These are phyloP conservation scores for Chenopodium suecicum DNA, from an alignment of 148 eudicot genomes.

Conservation along the genomic window DNA sequence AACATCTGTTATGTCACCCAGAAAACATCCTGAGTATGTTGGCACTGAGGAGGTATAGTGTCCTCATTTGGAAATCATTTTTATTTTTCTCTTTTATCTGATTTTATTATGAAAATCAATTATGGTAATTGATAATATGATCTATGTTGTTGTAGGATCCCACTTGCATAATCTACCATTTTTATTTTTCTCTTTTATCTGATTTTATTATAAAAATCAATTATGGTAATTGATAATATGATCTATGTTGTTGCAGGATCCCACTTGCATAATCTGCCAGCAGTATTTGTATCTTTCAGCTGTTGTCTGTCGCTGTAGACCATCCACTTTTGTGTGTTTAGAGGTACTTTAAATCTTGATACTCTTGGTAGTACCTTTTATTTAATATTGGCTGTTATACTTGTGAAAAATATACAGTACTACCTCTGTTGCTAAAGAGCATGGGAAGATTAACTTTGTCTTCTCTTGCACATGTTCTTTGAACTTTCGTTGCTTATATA, in stretches of 20 bases:
- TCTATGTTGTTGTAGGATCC: constrained; percentile 65
- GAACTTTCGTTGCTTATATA: neutral
- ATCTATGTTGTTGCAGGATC: constrained; percentile 60
- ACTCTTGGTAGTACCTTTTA: neutral
- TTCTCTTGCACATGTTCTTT: neutral
- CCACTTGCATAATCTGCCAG: constrained; percentile 90
- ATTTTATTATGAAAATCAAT: neutral
- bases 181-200: neutral
- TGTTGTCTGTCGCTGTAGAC: constrained; percentile 87
- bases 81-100: neutral
- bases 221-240: constrained; percentile 9
- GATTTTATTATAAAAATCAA: neutral
- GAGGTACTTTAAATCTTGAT: constrained; percentile 55
- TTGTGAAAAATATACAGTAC: neutral
- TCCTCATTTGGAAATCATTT: neutral
- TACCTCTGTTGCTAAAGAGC: neutral
- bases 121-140: constrained; percentile 10
- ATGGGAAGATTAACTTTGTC: neutral
- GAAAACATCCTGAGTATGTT: constrained; percentile 72
- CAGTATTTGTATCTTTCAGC: constrained; percentile 93
- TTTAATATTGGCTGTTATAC: neutral
- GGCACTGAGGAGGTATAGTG: constrained; percentile 85
- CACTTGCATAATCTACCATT: constrained; percentile 83
- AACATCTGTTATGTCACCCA: constrained; percentile 73
- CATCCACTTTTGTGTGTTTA: constrained; percentile 73